Evolutionary conservation across 176 grass and related monocot species (phyloP).

Genomic region (Hsuehochloa calcarea): DNA sequence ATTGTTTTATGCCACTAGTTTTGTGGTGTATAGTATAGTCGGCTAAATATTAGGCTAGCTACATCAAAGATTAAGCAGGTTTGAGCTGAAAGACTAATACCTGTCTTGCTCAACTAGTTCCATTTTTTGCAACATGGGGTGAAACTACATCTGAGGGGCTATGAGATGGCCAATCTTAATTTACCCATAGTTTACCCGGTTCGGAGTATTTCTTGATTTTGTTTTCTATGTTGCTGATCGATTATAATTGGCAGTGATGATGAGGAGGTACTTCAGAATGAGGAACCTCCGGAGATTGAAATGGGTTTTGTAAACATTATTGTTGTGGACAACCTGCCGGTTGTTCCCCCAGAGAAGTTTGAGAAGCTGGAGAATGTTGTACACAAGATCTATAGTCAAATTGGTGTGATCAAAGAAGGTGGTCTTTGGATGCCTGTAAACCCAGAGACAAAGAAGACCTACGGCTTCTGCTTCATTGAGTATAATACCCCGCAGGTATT

Average conservation of each 20-base stretch:
- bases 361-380: constrained; percentile 81
- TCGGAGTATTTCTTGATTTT: neutral
- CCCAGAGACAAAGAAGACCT: constrained; percentile 68
- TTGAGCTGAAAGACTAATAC: neutral
- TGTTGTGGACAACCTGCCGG: constrained; percentile 76
- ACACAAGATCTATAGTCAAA: constrained; percentile 81
- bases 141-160: neutral
- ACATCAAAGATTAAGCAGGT: neutral
- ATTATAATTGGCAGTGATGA: constrained; percentile 57
- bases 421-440: constrained; percentile 89
- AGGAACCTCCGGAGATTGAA: constrained; percentile 71
- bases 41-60: neutral
- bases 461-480: constrained; percentile 87
- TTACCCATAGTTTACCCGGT: neutral
- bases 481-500: constrained; percentile 76
- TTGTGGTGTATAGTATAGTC: neutral
- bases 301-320: constrained; percentile 61
- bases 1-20: neutral
- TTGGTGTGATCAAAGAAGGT: constrained; percentile 72
- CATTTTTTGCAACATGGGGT: neutral
- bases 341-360: constrained; percentile 81
- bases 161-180: neutral
- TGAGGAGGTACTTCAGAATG: constrained; percentile 60
- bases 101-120: neutral
- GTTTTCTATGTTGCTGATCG: neutral